Evolutionary conservation across 371 early-diverging fungal species (phyloP).

Genomic region (Mortierella sp.): DNA sequence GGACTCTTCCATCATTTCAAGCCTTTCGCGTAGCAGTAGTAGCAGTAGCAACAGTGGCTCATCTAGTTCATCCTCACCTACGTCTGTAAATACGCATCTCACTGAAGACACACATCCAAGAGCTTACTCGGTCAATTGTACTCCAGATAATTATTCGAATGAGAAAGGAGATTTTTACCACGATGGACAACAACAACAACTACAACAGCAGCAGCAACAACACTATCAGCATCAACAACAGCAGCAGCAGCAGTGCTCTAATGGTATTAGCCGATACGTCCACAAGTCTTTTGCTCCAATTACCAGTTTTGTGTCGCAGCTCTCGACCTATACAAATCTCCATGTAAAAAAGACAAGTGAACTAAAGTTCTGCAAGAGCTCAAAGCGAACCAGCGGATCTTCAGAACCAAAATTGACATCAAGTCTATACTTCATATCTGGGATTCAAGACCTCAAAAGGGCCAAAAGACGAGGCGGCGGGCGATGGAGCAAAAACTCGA

Average conservation of each 20-base stretch:
- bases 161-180: not conserved
- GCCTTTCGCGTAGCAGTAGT: conserved; percentile 2
- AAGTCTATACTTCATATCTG: not conserved
- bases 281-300: not conserved
- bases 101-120: not conserved
- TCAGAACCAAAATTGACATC: not conserved
- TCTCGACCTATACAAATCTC: not conserved
- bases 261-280: not conserved
- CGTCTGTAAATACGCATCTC: not conserved
- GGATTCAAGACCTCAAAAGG: conserved; percentile 5
- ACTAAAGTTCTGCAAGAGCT: not conserved
- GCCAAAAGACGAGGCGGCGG: not conserved
- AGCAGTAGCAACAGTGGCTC: not conserved
- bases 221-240: too few relatives aligned
- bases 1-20: not conserved
- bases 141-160: not conserved
- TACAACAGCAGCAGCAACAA: conserved; percentile 1
- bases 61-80: not conserved
- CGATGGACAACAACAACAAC: not conserved
- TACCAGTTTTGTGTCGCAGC: not conserved
- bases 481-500: conserved; percentile 15
- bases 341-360: not conserved
- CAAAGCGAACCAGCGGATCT: not conserved
- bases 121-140: too few relatives aligned
- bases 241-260: not conserved